Conservation (phyloP, 176 grass and related monocot species). For the Zizania latifolia region DNA sequence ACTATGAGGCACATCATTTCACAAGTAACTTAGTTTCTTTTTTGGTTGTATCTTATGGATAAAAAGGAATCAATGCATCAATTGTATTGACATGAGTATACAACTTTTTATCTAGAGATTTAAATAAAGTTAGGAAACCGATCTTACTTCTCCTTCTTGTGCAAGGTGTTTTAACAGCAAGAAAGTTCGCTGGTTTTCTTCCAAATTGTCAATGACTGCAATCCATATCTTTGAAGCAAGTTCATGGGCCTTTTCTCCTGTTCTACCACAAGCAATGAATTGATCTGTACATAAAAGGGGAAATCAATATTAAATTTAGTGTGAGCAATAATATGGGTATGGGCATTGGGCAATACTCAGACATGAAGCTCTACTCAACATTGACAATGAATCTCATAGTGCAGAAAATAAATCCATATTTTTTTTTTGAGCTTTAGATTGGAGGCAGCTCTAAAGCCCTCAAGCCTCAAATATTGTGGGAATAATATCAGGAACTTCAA, state of each 20-base stretch:
- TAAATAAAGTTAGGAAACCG: not conserved
- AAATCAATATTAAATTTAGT: not conserved
- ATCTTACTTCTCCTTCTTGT: conserved; percentile 86
- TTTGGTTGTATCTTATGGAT: not conserved
- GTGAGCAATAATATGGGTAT: not conserved
- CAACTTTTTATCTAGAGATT: not conserved
- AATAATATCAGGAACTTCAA: not conserved
- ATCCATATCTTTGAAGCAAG: conserved; percentile 91
- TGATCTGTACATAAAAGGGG: conserved; percentile 58
- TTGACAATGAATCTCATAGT: not conserved
- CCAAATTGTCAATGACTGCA: conserved; percentile 84
- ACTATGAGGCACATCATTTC: not conserved
- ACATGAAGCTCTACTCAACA: not conserved
- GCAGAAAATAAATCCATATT: not conserved
- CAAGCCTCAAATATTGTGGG: not conserved
- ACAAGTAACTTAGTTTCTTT: not conserved
- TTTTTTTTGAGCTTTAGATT: conserved; percentile 9
- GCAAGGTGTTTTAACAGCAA: conserved; percentile 64
- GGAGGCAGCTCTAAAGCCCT: not conserved
- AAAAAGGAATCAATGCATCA: not conserved
- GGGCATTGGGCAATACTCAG: not conserved
- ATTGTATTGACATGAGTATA: not conserved
- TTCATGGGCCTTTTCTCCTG: conserved; percentile 87
- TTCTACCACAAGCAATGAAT: conserved; percentile 87
- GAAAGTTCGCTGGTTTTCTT: conserved; percentile 79